Percentiles rank a stretch among this genome's conserved stretches.
Conservation (phyloP, 108 stramenopile species). For the Conticribra weissflogii region DNA sequence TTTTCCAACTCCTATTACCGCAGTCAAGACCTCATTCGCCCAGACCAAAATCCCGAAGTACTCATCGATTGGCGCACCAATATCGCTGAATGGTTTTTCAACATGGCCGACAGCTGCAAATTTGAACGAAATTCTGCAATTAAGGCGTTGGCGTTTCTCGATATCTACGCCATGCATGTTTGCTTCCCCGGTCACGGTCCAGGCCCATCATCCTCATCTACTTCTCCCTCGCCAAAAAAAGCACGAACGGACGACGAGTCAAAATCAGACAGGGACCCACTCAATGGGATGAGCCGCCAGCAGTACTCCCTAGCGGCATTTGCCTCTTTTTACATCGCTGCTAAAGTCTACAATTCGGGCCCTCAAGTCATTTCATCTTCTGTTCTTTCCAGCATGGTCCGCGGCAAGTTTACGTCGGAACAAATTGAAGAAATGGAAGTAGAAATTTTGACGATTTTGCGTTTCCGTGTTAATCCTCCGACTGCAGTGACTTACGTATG, state of each 20-base stretch:
- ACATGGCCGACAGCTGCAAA: neutral
- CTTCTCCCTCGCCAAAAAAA: neutral
- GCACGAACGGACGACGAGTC: neutral
- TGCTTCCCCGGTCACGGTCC: slow-evolving; percentile 4
- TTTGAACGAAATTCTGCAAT: slow-evolving; percentile 24
- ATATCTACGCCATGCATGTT: slow-evolving; percentile 22
- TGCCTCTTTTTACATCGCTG: slow-evolving; percentile 16
- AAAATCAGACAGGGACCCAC: neutral
- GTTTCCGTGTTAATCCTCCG: slow-evolving; percentile 8
- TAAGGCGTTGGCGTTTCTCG: slow-evolving; percentile 18
- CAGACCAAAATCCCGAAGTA: slow-evolving; percentile 4
- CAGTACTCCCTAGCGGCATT: slow-evolving; percentile 12
- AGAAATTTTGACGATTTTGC: slow-evolving; percentile 6
- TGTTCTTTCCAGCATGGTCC: neutral
- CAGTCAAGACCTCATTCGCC: neutral
- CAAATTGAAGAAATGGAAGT: slow-evolving; percentile 22
- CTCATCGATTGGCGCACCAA: slow-evolving; percentile 18
- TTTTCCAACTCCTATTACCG: too few species aligned
- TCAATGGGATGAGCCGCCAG: neutral
- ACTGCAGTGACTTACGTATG: slow-evolving; percentile 3
- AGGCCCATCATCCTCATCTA: neutral
- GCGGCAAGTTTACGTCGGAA: neutral
- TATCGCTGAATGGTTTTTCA: slow-evolving; percentile 16
- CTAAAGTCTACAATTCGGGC: slow-evolving; percentile 9
- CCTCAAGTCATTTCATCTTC: slow-evolving; percentile 1